Evolutionary conservation across 352 stramenopile genomes (phyloP).

Genomic region (Phytopythium oedochilum): DNA sequence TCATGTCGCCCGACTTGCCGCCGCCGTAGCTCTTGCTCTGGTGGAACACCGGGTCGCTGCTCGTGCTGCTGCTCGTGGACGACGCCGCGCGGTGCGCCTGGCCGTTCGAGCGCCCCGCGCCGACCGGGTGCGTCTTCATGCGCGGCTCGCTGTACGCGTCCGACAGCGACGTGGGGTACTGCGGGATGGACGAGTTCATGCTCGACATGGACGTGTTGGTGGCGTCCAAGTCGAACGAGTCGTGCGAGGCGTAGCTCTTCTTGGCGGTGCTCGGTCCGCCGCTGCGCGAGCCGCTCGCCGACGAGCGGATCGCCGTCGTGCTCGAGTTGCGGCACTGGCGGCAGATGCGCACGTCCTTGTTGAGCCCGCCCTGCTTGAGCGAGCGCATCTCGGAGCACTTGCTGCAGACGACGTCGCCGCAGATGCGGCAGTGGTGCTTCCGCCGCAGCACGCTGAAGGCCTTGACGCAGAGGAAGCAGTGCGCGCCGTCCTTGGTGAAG

Average conservation of each 20-base stretch:
- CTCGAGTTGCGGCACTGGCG: conserved; percentile 51
- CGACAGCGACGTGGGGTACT: conserved; percentile 34
- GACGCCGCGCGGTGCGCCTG: conserved; percentile 3
- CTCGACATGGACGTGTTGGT: conserved; percentile 20
- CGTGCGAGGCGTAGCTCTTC: conserved; percentile 46
- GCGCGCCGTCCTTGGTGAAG: conserved; percentile 71
- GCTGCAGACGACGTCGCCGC: conserved; percentile 80
- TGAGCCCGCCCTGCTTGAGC: conserved; percentile 52
- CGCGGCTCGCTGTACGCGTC: conserved; percentile 48
- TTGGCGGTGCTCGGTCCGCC: conserved; percentile 22
- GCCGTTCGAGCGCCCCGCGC: not conserved
- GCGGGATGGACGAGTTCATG: conserved; percentile 13
- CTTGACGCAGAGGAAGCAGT: conserved; percentile 73
- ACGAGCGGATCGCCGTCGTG: conserved; percentile 61
- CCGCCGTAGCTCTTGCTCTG: conserved; percentile 4
- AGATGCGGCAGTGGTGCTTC: conserved; percentile 85
- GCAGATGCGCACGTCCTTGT: conserved; percentile 78
- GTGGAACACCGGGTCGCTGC: conserved; percentile 2
- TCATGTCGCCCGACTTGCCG: conserved; percentile 46
- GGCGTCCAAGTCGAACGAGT: conserved; percentile 49
- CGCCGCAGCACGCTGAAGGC: conserved; percentile 70
- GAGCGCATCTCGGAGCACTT: conserved; percentile 82
- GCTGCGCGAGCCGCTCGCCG: conserved; percentile 24
- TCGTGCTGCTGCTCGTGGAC: conserved; percentile 15
- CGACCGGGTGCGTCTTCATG: conserved; percentile 43